Conservation (phyloP, 768 basidiomycete genomes). For the Gyrodon lividus region DNA sequence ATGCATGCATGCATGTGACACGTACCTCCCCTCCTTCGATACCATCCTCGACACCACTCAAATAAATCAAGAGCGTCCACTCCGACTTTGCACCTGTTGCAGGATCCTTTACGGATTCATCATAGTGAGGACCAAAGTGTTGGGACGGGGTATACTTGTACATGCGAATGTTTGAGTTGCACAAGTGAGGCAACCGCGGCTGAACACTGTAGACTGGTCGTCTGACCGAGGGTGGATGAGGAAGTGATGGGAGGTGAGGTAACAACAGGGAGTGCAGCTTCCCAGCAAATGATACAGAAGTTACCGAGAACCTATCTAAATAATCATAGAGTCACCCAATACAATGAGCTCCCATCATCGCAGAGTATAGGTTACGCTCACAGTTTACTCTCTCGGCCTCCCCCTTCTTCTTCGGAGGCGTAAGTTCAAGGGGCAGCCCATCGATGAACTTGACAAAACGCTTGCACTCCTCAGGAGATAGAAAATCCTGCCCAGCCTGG, state of each 20-base stretch:
- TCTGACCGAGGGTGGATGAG: conserved; percentile 36
- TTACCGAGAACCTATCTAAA: conserved; percentile 61
- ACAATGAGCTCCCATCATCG: background rate
- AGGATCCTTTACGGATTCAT: conserved; percentile 63
- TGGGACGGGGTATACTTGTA: conserved; percentile 66
- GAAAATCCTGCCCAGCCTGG: conserved; percentile 46
- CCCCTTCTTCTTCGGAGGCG: conserved; percentile 69
- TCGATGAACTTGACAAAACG: conserved; percentile 59
- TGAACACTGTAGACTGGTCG: conserved; percentile 9
- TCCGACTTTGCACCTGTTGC: conserved; percentile 63
- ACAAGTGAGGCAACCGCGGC: conserved; percentile 47
- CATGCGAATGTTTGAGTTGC: conserved; percentile 74
- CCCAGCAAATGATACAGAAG: conserved; percentile 57
- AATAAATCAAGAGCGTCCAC: conserved; percentile 76
- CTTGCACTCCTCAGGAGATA: conserved; percentile 63
- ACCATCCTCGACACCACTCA: conserved; percentile 71
- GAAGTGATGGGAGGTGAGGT: conserved; percentile 61
- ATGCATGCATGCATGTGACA: background rate
- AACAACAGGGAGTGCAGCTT: conserved; percentile 47
- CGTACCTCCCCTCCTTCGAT: conserved; percentile 68
- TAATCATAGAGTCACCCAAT: background rate
- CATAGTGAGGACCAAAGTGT: conserved; percentile 76
- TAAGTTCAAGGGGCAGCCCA: conserved; percentile 56
- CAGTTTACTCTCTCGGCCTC: conserved; percentile 73
- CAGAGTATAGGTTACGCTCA: conserved; percentile 31